phyloP scores from a whole-genome alignment of 2,329 filamentous ascomycete genomes.

The Colletotrichum melonis region DNA sequence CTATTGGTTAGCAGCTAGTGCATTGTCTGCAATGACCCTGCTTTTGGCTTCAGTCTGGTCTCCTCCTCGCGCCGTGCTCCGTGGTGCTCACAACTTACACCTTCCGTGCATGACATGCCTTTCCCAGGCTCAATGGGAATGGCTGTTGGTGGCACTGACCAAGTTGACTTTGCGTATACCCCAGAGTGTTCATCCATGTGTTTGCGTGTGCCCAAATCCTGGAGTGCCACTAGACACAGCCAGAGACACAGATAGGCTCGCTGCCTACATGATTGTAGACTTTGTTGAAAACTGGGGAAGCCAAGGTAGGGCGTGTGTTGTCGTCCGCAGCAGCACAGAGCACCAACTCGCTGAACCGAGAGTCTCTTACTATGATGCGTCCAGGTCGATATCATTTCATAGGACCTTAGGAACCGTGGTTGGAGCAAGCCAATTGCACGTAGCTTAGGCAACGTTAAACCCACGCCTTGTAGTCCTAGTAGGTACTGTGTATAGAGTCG shows the following conservation, averaged over 20 bases:
- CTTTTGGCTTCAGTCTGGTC: neutral
- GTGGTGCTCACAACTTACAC: slow-evolving; percentile 3
- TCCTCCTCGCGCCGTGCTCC: slow-evolving; percentile 1
- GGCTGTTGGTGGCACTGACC: slow-evolving; percentile 10
- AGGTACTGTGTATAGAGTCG: neutral
- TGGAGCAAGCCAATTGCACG: neutral
- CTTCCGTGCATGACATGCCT: slow-evolving; percentile 24
- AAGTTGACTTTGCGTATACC: slow-evolving; percentile 28
- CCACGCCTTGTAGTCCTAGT: slow-evolving; percentile 1
- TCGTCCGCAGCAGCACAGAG: slow-evolving; percentile 1
- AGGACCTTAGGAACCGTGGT: neutral
- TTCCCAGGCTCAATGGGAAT: slow-evolving; percentile 4
- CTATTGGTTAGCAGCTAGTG: neutral
- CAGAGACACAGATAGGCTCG: slow-evolving; percentile 18
- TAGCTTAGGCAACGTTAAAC: neutral
- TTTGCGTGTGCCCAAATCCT: neutral
- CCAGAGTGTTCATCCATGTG: slow-evolving; percentile 31
- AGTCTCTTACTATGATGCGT: neutral
- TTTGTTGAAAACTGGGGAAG: slow-evolving; percentile 24
- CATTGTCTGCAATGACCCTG: slow-evolving; percentile 17
- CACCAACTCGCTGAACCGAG: neutral
- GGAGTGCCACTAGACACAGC: neutral
- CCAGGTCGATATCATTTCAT: slow-evolving; percentile 14
- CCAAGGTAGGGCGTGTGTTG: slow-evolving; percentile 7
- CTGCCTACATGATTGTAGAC: slow-evolving; percentile 11